These are phyloP conservation scores for Deakozyma indianensis DNA, from an alignment of 805 yeast species.

Conservation along the genomic window DNA sequence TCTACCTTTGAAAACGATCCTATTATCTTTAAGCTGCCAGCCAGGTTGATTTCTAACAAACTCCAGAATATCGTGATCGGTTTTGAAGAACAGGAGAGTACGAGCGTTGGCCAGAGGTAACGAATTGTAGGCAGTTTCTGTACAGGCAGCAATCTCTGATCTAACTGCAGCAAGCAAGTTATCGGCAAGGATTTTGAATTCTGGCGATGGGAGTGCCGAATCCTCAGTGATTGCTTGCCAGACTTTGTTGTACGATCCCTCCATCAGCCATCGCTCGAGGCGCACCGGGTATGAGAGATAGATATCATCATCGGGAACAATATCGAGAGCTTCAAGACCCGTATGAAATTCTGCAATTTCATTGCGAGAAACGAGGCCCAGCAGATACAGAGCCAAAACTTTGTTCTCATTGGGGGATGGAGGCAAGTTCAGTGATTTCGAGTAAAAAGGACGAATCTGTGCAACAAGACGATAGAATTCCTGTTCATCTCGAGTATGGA, in stretches of 20 bases:
- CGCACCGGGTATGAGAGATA: constrained; percentile 73
- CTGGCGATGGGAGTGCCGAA: constrained; percentile 39
- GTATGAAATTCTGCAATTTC: constrained; percentile 81
- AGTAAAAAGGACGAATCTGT: constrained; percentile 68
- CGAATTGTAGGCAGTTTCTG: constrained; percentile 61
- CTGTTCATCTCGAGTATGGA: constrained; percentile 45
- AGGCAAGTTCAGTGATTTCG: constrained; percentile 24
- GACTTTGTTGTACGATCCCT: constrained; percentile 88
- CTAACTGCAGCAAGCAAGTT: constrained; percentile 69
- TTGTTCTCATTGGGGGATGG: constrained; percentile 53
- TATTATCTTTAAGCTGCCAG: constrained; percentile 43
- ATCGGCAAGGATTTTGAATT: constrained; percentile 64
- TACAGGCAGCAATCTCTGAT: constrained; percentile 69
- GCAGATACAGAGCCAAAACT: constrained; percentile 59
- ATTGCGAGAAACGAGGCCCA: constrained; percentile 68
- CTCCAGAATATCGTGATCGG: constrained; percentile 37
- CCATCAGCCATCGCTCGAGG: constrained; percentile 88
- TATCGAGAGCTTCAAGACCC: constrained; percentile 61
- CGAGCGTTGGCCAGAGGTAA: constrained; percentile 77
- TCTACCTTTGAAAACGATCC: constrained; percentile 22
- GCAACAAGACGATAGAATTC: constrained; percentile 60
- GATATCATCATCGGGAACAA: constrained; percentile 49
- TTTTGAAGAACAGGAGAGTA: constrained; percentile 54
- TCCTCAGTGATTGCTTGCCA: constrained; percentile 58
- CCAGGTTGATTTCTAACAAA: constrained; percentile 39